Conservation (phyloP, 225 moss, liverwort and hornwort species). For the Bryum argenteum region DNA sequence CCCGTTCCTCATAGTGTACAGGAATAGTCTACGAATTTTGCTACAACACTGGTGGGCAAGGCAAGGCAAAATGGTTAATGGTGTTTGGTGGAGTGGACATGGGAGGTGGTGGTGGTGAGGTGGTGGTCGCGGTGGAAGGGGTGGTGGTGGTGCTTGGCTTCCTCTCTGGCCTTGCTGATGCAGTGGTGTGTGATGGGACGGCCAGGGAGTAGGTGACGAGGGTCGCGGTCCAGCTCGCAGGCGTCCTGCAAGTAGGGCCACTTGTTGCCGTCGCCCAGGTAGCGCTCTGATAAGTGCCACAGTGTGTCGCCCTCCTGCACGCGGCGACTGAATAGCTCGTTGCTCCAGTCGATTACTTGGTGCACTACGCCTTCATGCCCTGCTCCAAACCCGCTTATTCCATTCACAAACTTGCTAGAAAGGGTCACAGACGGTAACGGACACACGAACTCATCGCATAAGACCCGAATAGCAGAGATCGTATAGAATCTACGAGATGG, state of each 20-base stretch:
- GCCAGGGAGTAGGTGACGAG: conserved; percentile 21
- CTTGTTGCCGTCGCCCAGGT: conserved; percentile 35
- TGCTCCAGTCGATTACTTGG: background rate
- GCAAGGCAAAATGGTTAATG: background rate
- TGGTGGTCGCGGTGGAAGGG: background rate
- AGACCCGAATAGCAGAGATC: too few species aligned
- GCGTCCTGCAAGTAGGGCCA: conserved; percentile 39
- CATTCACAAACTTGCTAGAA: background rate
- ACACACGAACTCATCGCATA: too few species aligned
- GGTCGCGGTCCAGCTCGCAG: conserved; percentile 36
- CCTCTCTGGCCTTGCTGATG: conserved; percentile 31
- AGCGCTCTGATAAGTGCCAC: conserved; percentile 34
- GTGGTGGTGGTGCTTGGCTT: background rate
- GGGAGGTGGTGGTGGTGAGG: background rate
- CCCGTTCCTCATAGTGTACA: too few species aligned
- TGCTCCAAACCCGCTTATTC: background rate
- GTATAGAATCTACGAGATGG: too few species aligned
- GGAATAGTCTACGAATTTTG: too few species aligned
- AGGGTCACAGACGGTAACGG: too few species aligned
- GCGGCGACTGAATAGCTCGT: conserved; percentile 22
- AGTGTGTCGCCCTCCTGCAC: conserved; percentile 39
- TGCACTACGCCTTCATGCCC: conserved; percentile 23
- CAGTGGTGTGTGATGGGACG: conserved; percentile 35
- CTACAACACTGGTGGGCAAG: too few species aligned
- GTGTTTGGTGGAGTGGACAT: background rate